Percentiles rank a stretch among this genome's conserved stretches.
These are phyloP conservation scores for Voacanga thouarsii DNA, from an alignment of 257 asterid species.

Conservation along the genomic window DNA sequence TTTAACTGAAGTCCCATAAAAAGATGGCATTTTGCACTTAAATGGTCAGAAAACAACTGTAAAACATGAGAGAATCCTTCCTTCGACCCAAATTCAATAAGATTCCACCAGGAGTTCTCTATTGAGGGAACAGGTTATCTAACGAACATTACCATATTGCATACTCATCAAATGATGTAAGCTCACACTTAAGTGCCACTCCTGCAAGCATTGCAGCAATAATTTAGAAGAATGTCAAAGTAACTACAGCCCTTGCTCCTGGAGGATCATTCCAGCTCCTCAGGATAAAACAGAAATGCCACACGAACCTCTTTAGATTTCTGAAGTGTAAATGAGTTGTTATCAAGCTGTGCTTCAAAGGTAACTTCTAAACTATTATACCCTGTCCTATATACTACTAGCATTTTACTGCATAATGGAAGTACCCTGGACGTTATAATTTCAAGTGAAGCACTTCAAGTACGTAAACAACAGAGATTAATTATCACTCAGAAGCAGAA, in stretches of 20 bases:
- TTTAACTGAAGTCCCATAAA: neutral
- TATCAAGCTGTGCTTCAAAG: neutral
- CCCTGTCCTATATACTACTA: neutral
- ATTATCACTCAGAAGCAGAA: neutral
- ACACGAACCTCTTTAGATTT: neutral
- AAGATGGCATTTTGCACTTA: neutral
- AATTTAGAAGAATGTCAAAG: neutral
- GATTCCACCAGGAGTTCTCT: neutral
- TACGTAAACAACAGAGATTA: neutral
- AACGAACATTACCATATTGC: neutral
- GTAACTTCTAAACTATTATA: neutral
- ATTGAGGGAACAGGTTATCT: neutral
- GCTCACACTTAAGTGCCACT: neutral
- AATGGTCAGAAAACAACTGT: neutral
- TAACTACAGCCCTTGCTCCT: neutral
- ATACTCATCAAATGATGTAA: neutral
- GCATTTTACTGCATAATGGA: neutral
- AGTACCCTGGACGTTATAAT: neutral
- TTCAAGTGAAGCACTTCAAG: neutral
- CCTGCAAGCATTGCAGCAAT: neutral
- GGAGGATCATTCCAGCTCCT: neutral
- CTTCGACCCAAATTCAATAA: neutral
- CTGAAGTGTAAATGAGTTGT: neutral
- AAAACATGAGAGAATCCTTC: neutral
- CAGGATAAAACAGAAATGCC: neutral